Evolutionary conservation across 1,139 yeast genomes (phyloP), one percentile per base, ranked within the genome.

Genomic region (Pichia inconspicua): DNA sequence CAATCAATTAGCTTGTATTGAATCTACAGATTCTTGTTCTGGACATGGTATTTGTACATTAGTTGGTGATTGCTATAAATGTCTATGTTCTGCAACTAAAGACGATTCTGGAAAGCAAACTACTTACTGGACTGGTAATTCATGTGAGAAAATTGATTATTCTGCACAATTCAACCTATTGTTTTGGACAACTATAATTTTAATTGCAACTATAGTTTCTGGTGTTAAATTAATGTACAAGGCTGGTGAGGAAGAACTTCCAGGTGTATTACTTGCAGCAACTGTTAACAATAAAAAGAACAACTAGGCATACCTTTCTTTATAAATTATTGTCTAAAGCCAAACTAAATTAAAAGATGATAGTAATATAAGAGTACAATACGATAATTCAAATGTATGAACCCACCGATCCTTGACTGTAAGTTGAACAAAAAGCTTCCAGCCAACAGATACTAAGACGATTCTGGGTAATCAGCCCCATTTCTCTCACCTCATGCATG

Each of bases 211-310:
- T 25, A 65, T 78, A 48, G 77, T 64, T 40, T 76, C 74, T 17
- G 86, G 84, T 40, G 65, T 82, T 50, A 72, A 76, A 57, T 70
- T 82, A 50, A 66, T 83, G 65, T 64, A 66, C 49, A 62, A 72
- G 41, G 69, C 80, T 47, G 89, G 86, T 28, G 64, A 66, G 52
- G 82, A 80, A 55, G 77, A 82, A 42, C 72, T 82, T 53, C 88
- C 89, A 25, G 87, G 87, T 31, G 81, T 82, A 41, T 73, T 83
- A 58, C 78, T 77, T 52, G 81, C 82, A 43, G 78, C 82, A 45
- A 73, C 78, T 9, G 60, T 67, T 42, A 64, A 70, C 42, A 74
- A 72, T 54, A 74, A 73, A 62, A 61, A 62, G 51, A 48, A 52
- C 45, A 52, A 55, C 28, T 58, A 51, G 49, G 25, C 15, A 7